phyloP scores from a whole-genome alignment of 2,329 filamentous ascomycete genomes.

The Amphichorda felina region DNA sequence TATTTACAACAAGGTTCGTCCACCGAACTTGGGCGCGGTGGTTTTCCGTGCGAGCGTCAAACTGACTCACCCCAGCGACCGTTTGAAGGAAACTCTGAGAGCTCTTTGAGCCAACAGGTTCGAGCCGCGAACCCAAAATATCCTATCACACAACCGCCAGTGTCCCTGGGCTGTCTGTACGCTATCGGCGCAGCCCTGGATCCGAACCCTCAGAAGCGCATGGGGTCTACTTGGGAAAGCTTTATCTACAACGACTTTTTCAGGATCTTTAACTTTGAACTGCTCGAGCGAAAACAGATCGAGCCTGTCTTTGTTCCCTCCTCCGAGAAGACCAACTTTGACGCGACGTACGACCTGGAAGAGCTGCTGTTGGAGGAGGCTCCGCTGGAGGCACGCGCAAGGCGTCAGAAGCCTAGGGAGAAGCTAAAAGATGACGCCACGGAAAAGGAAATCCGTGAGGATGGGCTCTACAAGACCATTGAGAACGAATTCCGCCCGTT shows the following conservation, averaged over 20 bases:
- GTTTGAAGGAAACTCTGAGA: constrained; percentile 82
- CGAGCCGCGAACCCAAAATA: constrained; percentile 73
- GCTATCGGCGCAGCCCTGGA: constrained; percentile 78
- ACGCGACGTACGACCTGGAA: constrained; percentile 94
- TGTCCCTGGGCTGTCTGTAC: constrained; percentile 78
- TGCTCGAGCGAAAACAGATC: constrained; percentile 75
- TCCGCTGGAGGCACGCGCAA: constrained; percentile 80
- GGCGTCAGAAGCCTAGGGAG: constrained; percentile 87
- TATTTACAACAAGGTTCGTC: constrained; percentile 88
- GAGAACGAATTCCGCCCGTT: constrained; percentile 91
- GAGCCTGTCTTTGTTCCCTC: constrained; percentile 88
- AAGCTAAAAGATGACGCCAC: constrained; percentile 89
- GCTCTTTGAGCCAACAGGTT: constrained; percentile 68
- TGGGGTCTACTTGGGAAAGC: constrained; percentile 77
- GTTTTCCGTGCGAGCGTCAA: neutral
- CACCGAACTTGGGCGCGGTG: neutral
- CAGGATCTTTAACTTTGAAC: constrained; percentile 69
- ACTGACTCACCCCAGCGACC: constrained; percentile 49
- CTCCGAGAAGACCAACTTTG: constrained; percentile 97
- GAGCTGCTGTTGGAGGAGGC: constrained; percentile 90
- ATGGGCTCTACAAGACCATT: constrained; percentile 88
- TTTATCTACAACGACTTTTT: constrained; percentile 91
- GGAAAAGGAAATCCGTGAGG: constrained; percentile 85
- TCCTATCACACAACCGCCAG: constrained; percentile 83
- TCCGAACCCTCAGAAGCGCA: constrained; percentile 64